Conservation (phyloP, 78 protist genomes). For the Thecamonas trahens region DNA sequence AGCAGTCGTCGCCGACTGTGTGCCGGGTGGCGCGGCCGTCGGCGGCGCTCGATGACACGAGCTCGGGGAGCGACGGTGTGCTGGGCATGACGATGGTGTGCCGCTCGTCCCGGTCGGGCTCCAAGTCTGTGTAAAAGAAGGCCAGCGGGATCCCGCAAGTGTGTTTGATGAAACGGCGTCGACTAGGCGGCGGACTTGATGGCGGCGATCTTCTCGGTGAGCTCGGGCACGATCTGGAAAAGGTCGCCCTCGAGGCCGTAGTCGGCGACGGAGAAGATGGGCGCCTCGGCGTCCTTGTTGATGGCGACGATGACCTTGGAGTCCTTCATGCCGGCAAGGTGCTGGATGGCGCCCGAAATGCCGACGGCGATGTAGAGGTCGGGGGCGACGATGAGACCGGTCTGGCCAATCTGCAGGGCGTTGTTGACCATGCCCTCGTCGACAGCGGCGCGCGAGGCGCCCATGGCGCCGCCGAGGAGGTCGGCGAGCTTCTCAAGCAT, state of each 20-base stretch:
- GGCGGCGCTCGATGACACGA: too few relatives aligned
- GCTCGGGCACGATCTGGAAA: constrained; percentile 66
- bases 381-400: constrained; percentile 97
- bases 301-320: constrained; percentile 90
- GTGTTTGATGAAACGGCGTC: too few relatives aligned
- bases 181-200: too few relatives aligned
- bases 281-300: constrained; percentile 94
- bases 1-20: too few relatives aligned
- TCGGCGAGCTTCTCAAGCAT: constrained; percentile 85
- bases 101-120: too few relatives aligned
- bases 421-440: constrained; percentile 88
- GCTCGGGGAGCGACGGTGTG: too few relatives aligned
- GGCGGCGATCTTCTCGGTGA: constrained; percentile 25
- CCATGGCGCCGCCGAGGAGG: constrained; percentile 85
- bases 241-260: constrained; percentile 84
- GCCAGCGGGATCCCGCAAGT: too few relatives aligned
- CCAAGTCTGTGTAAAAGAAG: too few relatives aligned
- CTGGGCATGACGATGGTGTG: too few relatives aligned
- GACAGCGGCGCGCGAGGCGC: constrained; percentile 98
- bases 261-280: constrained; percentile 79
- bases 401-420: constrained; percentile 94
- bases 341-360: constrained; percentile 95
- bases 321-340: constrained; percentile 98
- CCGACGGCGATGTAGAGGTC: constrained; percentile 94
- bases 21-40: too few relatives aligned